A percentile compares a stretch with the other conserved stretches of the same genome.
These are phyloP conservation scores for Dryadomyces quercivorus DNA, from an alignment of 2,329 filamentous ascomycete species.

Conservation along the genomic window DNA sequence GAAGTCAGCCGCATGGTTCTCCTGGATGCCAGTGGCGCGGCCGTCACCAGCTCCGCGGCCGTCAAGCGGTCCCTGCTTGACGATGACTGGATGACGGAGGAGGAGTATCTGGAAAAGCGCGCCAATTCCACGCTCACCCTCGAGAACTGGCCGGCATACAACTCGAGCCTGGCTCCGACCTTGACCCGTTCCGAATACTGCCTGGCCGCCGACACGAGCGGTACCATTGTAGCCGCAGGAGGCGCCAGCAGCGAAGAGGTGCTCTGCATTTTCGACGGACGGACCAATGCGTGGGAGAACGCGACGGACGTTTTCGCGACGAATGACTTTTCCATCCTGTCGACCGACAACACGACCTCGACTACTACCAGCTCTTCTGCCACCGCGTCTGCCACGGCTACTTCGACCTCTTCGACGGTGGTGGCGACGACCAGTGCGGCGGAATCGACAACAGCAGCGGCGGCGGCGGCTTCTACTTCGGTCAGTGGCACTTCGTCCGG, in stretches of 20 bases:
- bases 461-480: slow-evolving; percentile 8
- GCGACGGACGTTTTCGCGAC: slow-evolving; percentile 48
- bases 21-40: slow-evolving; percentile 45
- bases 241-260: slow-evolving; percentile 55
- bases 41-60: slow-evolving; percentile 24
- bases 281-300: slow-evolving; percentile 67
- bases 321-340: slow-evolving; percentile 22
- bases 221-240: slow-evolving; percentile 60
- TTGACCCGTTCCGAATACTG: slow-evolving; percentile 56
- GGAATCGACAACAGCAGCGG: not conserved
- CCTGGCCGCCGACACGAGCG: slow-evolving; percentile 53
- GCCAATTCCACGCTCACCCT: slow-evolving; percentile 33
- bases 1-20: slow-evolving; percentile 58
- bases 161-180: slow-evolving; percentile 58
- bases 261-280: slow-evolving; percentile 65
- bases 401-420: slow-evolving; percentile 15
- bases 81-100: slow-evolving; percentile 21
- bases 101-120: slow-evolving; percentile 5
- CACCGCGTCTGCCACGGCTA: slow-evolving; percentile 15
- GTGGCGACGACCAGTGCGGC: slow-evolving; percentile 4
- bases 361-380: slow-evolving; percentile 7
- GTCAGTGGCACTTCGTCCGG: slow-evolving; percentile 23
- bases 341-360: slow-evolving; percentile 15
- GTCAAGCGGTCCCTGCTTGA: slow-evolving; percentile 5
- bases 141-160: slow-evolving; percentile 65